Base-by-base conservation (phyloP, 768 basidiomycete species). In the Leccinum incarnatum region DNA sequence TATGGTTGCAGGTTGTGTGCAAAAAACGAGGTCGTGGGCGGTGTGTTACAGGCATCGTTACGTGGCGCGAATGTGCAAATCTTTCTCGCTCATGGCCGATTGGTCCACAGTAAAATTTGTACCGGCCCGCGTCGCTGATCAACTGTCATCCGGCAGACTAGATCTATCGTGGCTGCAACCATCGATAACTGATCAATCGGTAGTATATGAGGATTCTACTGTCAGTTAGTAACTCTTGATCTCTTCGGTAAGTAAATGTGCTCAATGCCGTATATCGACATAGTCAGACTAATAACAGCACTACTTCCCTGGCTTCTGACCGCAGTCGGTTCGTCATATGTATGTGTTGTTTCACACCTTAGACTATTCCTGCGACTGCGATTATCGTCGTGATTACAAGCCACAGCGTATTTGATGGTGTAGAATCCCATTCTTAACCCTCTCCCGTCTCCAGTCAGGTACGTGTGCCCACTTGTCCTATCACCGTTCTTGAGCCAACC, bases 81-180 rank as follows among this genome's bases (percentile, higher is more conserved):
- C 23, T 51, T 68, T 68, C 67, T 65, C 67, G 64, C 67, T 61
- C 56, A 47, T 67, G 67, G 56, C 45, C 45, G 54, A 62, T 66
- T 59, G 64, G 56, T 19, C 27, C 54, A 40, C 23, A 56, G 19
- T 15, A 21, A 63, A 63, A 63, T 56, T 57, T 52, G 25, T 49
- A 60, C 62, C 29, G 30, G 21, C 7, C 47, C 34, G 23, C 15
- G 23, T 23, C 17, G 40, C 49, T 53, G 55, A 65, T 37, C 40
- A 25, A 53, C 55, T 61, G 67, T 64, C 65, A 67, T 54, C 45
- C 15, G 23, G 30, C 21, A 14, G 37, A 19, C 29, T 1, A 30
- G 29, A 54, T 32, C 30, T 21, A 58, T 55, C 62, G 15, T 68
- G 56, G 56, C 57, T 27, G 40, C 40, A 42, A 58, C 59, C 67